Conservation (phyloP, 208 protist genomes). For the Crithidia expoeki region DNA sequence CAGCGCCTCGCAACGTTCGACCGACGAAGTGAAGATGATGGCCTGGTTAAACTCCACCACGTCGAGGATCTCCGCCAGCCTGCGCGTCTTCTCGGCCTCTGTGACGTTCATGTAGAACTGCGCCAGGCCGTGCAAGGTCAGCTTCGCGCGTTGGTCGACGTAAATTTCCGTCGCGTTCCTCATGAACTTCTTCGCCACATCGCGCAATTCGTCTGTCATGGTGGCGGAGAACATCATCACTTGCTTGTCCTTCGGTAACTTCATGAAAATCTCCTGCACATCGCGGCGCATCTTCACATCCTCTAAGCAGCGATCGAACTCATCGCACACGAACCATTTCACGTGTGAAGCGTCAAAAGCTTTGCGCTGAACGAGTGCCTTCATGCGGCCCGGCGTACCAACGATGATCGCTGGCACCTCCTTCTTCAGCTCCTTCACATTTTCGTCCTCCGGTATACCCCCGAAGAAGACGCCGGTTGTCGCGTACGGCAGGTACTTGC, state of each 20-base stretch:
- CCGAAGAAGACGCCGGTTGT: constrained; percentile 97
- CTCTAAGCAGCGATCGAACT: constrained; percentile 99
- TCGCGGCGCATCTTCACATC: constrained; percentile 95
- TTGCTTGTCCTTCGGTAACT: constrained; percentile 98
- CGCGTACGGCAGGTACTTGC: constrained; percentile 95
- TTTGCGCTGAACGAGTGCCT: constrained; percentile 91
- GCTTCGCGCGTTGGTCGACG: constrained; percentile 98
- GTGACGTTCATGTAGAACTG: constrained; percentile 98
- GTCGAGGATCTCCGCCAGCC: constrained; percentile 98
- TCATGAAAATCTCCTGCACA: constrained; percentile 98
- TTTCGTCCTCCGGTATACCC: constrained; percentile 93
- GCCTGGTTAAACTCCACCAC: constrained; percentile 99
- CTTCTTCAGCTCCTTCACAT: constrained; percentile 87
- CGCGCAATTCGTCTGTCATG: constrained; percentile 95
- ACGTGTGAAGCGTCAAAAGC: constrained; percentile 94
- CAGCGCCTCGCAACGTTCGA: constrained; percentile 94
- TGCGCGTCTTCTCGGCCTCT: constrained; percentile 97
- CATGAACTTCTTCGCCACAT: constrained; percentile 99
- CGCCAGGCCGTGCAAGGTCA: constrained; percentile 98
- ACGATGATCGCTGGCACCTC: constrained; percentile 97
- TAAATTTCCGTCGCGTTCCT: constrained; percentile 96
- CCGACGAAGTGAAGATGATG: constrained; percentile 99
- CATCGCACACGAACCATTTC: constrained; percentile 99
- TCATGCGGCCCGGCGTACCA: constrained; percentile 97
- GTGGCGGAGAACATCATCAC: constrained; percentile 99